These are phyloP conservation scores for Ocimum tenuiflorum DNA, from an alignment of 257 asterid genomes.

Conservation along the genomic window DNA sequence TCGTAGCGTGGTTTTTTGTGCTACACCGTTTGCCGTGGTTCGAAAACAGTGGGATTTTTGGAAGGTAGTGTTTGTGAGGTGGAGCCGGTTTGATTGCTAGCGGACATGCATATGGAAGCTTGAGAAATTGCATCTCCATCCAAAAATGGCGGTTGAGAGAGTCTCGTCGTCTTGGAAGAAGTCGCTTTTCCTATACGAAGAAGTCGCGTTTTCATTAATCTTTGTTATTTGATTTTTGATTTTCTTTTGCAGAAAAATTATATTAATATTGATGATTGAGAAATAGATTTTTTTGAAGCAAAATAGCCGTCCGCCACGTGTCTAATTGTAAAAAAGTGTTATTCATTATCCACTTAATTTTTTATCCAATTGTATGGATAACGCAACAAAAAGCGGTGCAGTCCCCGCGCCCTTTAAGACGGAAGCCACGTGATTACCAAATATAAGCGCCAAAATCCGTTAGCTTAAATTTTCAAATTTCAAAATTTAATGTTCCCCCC, in stretches of 20 bases:
- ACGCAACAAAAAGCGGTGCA: not conserved
- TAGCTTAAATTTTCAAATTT: constrained; percentile 30
- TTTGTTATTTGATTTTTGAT: too few species aligned
- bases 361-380: too few species aligned
- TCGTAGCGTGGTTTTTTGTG: constrained; percentile 9
- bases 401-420: not conserved
- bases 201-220: too few species aligned
- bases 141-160: constrained; percentile 10
- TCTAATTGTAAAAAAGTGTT: too few species aligned
- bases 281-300: too few species aligned
- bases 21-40: not conserved
- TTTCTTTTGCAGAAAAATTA: too few species aligned
- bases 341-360: too few species aligned
- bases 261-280: too few species aligned
- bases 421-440: too few species aligned
- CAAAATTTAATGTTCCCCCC: constrained; percentile 3
- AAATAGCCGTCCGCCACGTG: too few species aligned
- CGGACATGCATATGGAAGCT: constrained; percentile 31
- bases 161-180: too few species aligned
- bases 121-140: constrained; percentile 41
- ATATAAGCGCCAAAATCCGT: constrained; percentile 23
- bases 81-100: constrained; percentile 22
- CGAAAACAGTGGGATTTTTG: not conserved
- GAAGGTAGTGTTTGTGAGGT: constrained; percentile 19
- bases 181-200: too few species aligned